Base-by-base conservation (phyloP, 768 basidiomycete species). In the Filobasidium wieringae region DNA sequence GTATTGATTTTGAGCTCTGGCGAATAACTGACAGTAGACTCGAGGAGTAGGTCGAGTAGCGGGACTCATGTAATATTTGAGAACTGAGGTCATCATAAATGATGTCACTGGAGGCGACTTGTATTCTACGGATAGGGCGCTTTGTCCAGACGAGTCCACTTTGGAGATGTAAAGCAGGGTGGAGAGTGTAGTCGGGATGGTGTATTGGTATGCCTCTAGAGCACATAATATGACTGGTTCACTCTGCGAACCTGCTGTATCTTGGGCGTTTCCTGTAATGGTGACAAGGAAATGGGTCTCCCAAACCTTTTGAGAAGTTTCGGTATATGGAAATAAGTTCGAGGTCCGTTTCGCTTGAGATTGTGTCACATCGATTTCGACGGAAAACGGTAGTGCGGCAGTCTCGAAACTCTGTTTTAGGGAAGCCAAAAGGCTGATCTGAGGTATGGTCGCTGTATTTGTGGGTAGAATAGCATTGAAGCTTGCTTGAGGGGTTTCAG, bases 111-210 rank as follows among this genome's bases (percentile, higher is more conserved):
- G 17, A 6, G 64, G 66, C 22, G 43, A 4, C 29, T 47, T 47
- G 7, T 17, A 47, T 6, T 14, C 14, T 6, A 22, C 4, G 14
- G 43, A 27, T 26, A 47, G 14, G 14, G 22, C 22, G 7, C 8
- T 78, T 80, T 70, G 91, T 84, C 92, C 92, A 0, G 92, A 88
- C 11, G 90, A 83, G 72, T 99, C 95, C 53, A 95, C 84, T 75
- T 99, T 99, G 50, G 88, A 87, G 52, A 99, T 78, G 72, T 97
- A 95, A 31, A 97, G 73, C 32, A 96, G 79, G 2, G 82, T 82
- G 55, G 80, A 80, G 1, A 78, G 77, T 1, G 87, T 84, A 4
- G 80, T 63, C 2, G 88, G 85, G 51, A 92, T 68, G 49, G 80
- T 80, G 78, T 88, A 92, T 27, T 91, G 72, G 36, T 74, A 79